Evolutionary conservation across 129 eudicot genomes (phyloP).

Genomic region (Flaveria brownii): DNA sequence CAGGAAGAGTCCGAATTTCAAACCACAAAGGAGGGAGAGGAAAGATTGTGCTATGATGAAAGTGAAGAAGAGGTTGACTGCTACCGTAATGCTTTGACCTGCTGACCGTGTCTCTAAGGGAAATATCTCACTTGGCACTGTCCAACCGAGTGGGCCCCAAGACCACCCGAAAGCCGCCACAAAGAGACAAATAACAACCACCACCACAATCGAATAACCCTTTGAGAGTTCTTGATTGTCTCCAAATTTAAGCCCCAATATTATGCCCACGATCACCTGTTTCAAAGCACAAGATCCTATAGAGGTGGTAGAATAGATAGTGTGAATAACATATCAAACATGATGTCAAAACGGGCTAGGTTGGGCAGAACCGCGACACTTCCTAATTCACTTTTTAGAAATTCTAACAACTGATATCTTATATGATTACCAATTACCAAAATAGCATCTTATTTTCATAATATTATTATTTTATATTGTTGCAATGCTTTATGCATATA

Average conservation of each 20-base stretch:
- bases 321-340: background rate
- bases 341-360: background rate
- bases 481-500: background rate
- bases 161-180: constrained; percentile 95
- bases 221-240: constrained; percentile 56
- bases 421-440: background rate
- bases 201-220: constrained; percentile 58
- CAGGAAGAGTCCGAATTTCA: constrained; percentile 78
- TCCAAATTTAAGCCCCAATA: constrained; percentile 74
- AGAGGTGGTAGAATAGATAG: background rate
- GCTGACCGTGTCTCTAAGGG: constrained; percentile 90
- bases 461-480: background rate
- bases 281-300: constrained; percentile 13
- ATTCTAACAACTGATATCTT: no score
- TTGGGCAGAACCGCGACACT: background rate
- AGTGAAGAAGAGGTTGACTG: constrained; percentile 86
- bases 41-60: constrained; percentile 80
- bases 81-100: constrained; percentile 94
- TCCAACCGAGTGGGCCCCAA: constrained; percentile 99
- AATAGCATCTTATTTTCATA: background rate
- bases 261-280: constrained; percentile 75
- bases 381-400: background rate
- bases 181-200: constrained; percentile 79
- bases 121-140: constrained; percentile 94
- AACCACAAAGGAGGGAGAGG: constrained; percentile 75